These are phyloP conservation scores for Hawksworthiomyces lignivorus DNA, from an alignment of 2,329 filamentous ascomycete species.

Conservation along the genomic window DNA sequence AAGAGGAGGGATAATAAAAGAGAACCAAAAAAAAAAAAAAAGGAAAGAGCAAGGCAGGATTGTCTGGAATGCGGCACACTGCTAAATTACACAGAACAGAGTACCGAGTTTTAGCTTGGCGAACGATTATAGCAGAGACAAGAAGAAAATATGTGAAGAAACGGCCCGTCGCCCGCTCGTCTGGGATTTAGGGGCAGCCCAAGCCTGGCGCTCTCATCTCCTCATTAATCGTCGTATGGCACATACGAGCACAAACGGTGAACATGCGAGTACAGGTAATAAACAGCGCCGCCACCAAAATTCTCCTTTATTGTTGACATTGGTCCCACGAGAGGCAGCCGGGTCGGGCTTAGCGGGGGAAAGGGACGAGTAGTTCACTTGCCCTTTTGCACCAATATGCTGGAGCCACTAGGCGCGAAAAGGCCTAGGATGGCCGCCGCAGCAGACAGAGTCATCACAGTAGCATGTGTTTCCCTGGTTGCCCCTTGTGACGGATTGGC, in stretches of 20 bases:
- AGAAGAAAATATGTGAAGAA: background rate
- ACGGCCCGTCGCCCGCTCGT: slow-evolving; percentile 1
- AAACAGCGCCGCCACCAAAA: background rate
- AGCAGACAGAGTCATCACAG: slow-evolving; percentile 4
- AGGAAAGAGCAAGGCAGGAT: too few species aligned
- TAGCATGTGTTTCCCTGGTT: slow-evolving; percentile 8
- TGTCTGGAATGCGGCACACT: too few species aligned
- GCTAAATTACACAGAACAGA: too few species aligned
- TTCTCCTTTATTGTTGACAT: slow-evolving; percentile 12
- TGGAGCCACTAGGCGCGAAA: slow-evolving; percentile 8
- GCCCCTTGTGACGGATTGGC: slow-evolving; percentile 14
- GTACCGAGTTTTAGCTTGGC: background rate
- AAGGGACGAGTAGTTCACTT: slow-evolving; percentile 3
- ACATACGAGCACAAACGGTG: too few species aligned
- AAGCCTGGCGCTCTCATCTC: too few species aligned
- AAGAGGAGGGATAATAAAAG: too few species aligned
- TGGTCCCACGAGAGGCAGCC: slow-evolving; percentile 11
- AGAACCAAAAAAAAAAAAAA: too few species aligned
- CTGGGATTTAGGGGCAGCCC: background rate
- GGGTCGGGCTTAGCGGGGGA: slow-evolving; percentile 10
- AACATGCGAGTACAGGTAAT: too few species aligned
- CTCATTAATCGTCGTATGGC: background rate
- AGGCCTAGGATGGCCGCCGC: slow-evolving; percentile 8
- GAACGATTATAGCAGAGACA: background rate
- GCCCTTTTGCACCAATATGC: slow-evolving; percentile 2